Evolutionary conservation across 352 stramenopile species (phyloP).

Genomic region (Globisporangium nodosum): DNA sequence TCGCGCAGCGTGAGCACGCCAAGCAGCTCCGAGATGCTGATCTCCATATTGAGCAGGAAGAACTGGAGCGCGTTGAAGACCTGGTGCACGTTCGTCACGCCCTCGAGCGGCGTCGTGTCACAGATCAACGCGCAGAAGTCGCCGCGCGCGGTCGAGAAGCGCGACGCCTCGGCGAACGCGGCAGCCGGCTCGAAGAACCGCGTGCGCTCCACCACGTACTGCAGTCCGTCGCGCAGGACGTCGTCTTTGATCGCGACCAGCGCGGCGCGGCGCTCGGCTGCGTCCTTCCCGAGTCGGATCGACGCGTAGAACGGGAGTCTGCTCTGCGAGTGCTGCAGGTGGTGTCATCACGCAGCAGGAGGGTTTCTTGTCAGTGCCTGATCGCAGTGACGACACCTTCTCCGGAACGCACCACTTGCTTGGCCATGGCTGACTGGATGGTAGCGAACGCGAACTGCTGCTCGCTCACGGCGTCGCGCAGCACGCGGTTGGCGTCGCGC

Average conservation of each 20-base stretch:
- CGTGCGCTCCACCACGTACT: slow-evolving; percentile 25
- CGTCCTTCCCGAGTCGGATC: not conserved
- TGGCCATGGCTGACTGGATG: not conserved
- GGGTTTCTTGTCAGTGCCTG: too few species aligned
- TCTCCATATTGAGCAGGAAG: slow-evolving; percentile 56
- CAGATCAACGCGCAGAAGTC: slow-evolving; percentile 51
- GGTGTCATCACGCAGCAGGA: too few species aligned
- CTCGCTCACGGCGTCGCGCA: not conserved
- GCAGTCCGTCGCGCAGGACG: slow-evolving; percentile 9
- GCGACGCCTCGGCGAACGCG: slow-evolving; percentile 28
- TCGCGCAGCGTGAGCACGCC: not conserved
- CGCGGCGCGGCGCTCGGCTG: too few species aligned
- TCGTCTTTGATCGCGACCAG: not conserved
- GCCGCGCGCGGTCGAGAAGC: slow-evolving; percentile 36
- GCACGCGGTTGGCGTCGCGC: not conserved
- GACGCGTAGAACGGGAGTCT: not conserved
- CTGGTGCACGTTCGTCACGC: slow-evolving; percentile 26
- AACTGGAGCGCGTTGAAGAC: slow-evolving; percentile 55
- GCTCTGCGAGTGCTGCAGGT: slow-evolving; percentile 4
- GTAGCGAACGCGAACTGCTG: not conserved
- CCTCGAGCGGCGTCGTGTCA: slow-evolving; percentile 45
- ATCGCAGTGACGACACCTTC: too few species aligned
- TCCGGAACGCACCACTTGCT: not conserved
- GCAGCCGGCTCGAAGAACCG: slow-evolving; percentile 18
- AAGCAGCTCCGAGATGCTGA: slow-evolving; percentile 23